Evolutionary conservation across 2,329 filamentous ascomycete genomes (phyloP), one percentile per base, ranked within the genome.

Genomic region (Xylariaceae sp.): DNA sequence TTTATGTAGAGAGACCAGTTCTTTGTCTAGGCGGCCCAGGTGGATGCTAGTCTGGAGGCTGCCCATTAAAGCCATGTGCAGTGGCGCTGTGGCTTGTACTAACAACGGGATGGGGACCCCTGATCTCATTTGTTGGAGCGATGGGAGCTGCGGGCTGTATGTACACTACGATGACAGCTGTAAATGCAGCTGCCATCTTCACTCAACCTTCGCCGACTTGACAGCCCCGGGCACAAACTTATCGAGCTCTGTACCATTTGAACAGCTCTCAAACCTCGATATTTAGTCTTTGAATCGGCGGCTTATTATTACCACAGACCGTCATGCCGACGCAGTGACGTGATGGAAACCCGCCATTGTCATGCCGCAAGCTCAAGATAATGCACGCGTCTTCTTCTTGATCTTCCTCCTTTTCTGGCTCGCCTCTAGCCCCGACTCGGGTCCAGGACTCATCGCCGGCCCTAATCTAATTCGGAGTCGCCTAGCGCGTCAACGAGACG

Each of bases 291-390:
- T 29, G 32, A 45, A n/a, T 32, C 18, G 15, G 29, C 27, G 30
- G 55, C 24, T 41, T 57, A 57, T 41, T 44, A 33, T 53, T 32
- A 52, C 50, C 35, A 33, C 55, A 30, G 18, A 56, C 30, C 61
- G 61, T 54, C 58, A 60, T 60, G 55, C 39, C 42, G 35, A 29
- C 30, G 36, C 33, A 45, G 47, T 55, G 53, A 57, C 60, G 61
- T 55, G 48, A 67, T 67, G 66, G 63, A 57, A 63, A 64, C 42
- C 63, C 29, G 33, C 45, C 53, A 59, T 54, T 67, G 73, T 67
- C 69, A 81, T 81, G 77, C 72, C 78, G 62, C 74, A 70, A 55
- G 69, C 73, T 49, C 78, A 77, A 63, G 77, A 79, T 64, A 80
- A 71, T 65, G 71, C 66, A 40, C 72, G 73, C 57, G 61, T 74